Conservation (phyloP, 352 stramenopile species). For the Plasmopara halstedii region DNA sequence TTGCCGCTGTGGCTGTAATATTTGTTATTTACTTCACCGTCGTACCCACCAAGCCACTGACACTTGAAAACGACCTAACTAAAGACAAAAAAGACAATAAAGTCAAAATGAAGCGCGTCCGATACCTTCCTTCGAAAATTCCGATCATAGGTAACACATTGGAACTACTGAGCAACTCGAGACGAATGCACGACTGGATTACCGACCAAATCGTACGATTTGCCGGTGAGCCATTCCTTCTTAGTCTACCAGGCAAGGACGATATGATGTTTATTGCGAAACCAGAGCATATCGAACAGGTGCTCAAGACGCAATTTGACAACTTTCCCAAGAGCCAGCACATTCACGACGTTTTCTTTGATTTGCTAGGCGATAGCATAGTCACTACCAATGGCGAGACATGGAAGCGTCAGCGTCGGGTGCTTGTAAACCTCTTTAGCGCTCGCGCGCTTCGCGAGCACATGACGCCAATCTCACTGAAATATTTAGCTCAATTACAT, state of each 20-base stretch:
- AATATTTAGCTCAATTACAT: conserved; percentile 20
- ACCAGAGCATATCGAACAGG: conserved; percentile 25
- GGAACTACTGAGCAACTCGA: conserved; percentile 30
- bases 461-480: conserved; percentile 27
- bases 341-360: conserved; percentile 30
- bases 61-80: neutral
- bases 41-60: neutral
- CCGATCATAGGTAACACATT: conserved; percentile 27
- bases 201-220: conserved; percentile 25
- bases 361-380: conserved; percentile 54
- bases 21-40: conserved; percentile 15
- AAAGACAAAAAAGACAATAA: conserved; percentile 6
- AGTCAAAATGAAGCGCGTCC: conserved; percentile 11
- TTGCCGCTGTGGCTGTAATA: conserved; percentile 7
- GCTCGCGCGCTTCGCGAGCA: conserved; percentile 24
- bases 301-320: conserved; percentile 40
- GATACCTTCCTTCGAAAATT: conserved; percentile 26
- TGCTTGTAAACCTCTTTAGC: conserved; percentile 29
- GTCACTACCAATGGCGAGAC: conserved; percentile 40
- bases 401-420: conserved; percentile 42
- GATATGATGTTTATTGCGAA: conserved; percentile 33
- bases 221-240: conserved; percentile 27
- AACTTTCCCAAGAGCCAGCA: conserved; percentile 51
- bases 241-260: conserved; percentile 23
- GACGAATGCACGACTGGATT: conserved; percentile 47